phyloP scores from a whole-genome alignment of 129 eudicot genomes.

The Daucus carota region DNA sequence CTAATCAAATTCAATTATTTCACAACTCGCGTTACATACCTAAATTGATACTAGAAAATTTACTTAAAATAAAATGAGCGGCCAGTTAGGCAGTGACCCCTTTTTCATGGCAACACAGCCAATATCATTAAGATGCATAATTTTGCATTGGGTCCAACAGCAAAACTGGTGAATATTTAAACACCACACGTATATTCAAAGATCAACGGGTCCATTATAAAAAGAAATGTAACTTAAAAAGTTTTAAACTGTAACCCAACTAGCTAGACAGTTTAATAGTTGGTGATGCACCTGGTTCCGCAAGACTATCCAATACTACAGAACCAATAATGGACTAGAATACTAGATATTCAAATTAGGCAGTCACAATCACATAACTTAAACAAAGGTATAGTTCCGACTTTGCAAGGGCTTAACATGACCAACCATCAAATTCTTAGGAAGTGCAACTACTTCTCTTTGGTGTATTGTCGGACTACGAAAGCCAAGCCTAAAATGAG shows the following conservation, averaged over 20 bases:
- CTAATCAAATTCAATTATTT: no score
- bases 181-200: not conserved
- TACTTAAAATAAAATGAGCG: not conserved
- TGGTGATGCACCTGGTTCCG: not conserved
- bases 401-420: not conserved
- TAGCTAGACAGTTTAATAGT: not conserved
- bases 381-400: constrained; percentile 8
- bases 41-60: no score
- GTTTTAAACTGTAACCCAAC: not conserved
- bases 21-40: no score
- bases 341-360: not conserved
- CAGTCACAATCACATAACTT: not conserved
- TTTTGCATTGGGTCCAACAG: not conserved
- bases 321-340: not conserved
- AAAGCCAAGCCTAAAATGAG: constrained; percentile 68
- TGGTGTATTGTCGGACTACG: constrained; percentile 69
- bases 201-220: not conserved
- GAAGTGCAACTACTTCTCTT: constrained; percentile 25
- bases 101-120: not conserved
- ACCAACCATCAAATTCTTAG: not conserved
- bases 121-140: not conserved
- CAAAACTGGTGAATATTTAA: not conserved
- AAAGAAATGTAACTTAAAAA: no score
- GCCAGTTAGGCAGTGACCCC: no score
- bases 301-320: not conserved